These are phyloP conservation scores for Aspergillus latus DNA, from an alignment of 2,329 filamentous ascomycete genomes.

Conservation along the genomic window DNA sequence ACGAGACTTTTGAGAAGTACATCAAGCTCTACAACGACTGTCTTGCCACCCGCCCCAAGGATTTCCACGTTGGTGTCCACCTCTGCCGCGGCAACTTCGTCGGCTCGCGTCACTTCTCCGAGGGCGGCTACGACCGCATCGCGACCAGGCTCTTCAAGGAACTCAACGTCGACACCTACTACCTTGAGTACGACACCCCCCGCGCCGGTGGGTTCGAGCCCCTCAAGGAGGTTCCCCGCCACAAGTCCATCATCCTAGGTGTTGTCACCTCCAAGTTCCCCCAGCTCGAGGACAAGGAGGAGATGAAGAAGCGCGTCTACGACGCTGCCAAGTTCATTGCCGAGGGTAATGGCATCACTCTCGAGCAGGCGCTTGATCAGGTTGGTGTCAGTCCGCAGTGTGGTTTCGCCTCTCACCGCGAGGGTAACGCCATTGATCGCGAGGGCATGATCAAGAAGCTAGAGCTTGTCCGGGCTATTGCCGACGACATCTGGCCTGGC, in stretches of 20 bases:
- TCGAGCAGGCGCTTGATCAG: constrained; percentile 67
- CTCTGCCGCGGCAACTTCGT: constrained; percentile 69
- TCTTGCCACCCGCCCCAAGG: constrained; percentile 61
- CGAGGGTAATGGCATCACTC: constrained; percentile 62
- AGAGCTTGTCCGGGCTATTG: constrained; percentile 67
- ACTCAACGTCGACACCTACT: constrained; percentile 65
- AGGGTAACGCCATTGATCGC: constrained; percentile 66
- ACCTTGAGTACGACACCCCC: constrained; percentile 68
- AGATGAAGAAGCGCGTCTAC: constrained; percentile 60
- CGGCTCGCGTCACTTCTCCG: constrained; percentile 64
- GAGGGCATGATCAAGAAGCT: constrained; percentile 75
- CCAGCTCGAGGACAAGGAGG: constrained; percentile 62
- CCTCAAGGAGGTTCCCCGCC: constrained; percentile 58
- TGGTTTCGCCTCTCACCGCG: constrained; percentile 72
- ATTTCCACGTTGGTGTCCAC: constrained; percentile 76
- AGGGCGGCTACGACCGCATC: constrained; percentile 67
- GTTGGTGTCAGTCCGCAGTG: constrained; percentile 70
- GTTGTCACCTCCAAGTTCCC: constrained; percentile 64
- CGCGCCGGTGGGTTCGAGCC: constrained; percentile 67
- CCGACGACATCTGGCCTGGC: constrained; percentile 69
- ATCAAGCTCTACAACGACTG: constrained; percentile 75
- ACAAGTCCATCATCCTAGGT: constrained; percentile 65
- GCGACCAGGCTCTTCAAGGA: constrained; percentile 65
- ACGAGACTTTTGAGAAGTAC: constrained; percentile 72
- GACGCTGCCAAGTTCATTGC: constrained; percentile 68